A percentile compares a stretch with the other conserved stretches of the same genome.
phyloP scores from a whole-genome alignment of 768 basidiomycete species.

The Pulveroboletus sp. region DNA sequence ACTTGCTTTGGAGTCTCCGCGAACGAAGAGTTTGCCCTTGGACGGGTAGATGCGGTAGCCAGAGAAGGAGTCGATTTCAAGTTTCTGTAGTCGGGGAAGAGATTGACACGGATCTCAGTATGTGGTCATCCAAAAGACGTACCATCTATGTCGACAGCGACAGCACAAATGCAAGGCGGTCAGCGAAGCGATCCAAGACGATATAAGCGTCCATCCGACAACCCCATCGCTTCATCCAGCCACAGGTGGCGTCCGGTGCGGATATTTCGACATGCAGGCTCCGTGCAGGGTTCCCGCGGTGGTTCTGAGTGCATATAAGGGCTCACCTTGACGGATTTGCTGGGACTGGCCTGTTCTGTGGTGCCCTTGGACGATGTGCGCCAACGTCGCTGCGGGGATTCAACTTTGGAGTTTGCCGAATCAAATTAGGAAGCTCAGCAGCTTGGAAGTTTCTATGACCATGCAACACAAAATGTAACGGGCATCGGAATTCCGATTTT shows the following conservation, averaged over 20 bases:
- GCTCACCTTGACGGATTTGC: conserved; percentile 60
- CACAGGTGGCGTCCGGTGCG: conserved; percentile 19
- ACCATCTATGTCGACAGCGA: conserved; percentile 15
- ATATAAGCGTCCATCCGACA: conserved; percentile 35
- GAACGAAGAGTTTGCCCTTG: conserved; percentile 94
- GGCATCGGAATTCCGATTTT: too few relatives aligned
- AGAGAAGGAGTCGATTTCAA: conserved; percentile 98
- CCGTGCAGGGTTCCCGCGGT: conserved; percentile 6
- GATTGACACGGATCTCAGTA: neutral
- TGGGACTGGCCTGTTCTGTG: conserved; percentile 26
- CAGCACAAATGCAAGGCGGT: conserved; percentile 5
- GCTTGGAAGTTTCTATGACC: conserved; percentile 8
- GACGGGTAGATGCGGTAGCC: conserved; percentile 97
- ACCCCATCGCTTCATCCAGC: conserved; percentile 40
- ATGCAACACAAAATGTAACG: too few relatives aligned
- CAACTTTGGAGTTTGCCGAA: conserved; percentile 30
- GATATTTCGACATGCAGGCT: conserved; percentile 2
- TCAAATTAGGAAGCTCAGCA: too few relatives aligned
- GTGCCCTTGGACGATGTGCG: conserved; percentile 11
- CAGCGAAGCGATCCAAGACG: conserved; percentile 15
- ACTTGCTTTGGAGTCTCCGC: conserved; percentile 90
- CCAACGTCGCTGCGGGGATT: conserved; percentile 20
- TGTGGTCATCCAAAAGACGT: conserved; percentile 7
- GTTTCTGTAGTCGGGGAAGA: conserved; percentile 57
- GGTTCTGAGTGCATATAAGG: conserved; percentile 29